Evolutionary conservation across 106 monocot species (phyloP), one percentile per base, ranked within the genome.

Genomic region (Alisma plantagoaquatica): DNA sequence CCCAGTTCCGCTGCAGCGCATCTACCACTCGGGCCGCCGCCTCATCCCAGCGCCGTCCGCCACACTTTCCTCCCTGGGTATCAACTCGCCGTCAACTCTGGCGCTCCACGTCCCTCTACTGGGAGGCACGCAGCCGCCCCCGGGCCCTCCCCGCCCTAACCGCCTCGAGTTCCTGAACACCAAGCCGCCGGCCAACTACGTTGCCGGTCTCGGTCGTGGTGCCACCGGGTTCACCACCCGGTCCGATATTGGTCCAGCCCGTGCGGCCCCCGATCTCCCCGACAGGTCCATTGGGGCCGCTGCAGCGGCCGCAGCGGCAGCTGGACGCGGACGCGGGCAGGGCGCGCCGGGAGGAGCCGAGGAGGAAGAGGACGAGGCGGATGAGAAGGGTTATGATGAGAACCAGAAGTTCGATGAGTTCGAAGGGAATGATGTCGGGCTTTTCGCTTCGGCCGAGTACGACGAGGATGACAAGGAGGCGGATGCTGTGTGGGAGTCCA

Each of bases 321-420:
- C 53, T 8, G 82, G 74, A 33, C 73, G 74, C 23, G 83, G 83
- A 33, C 76, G 80, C 16, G 77, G 76, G 11, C 62, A 61, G 43
- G 86, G 72, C 15, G 41, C 63, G 7, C 67, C 68, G 1, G 77
- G 35, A 1, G 82, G 63, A 1, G 72, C 74, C 10, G 87, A 81
- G 16, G 82, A 58, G 16, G 58, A 82, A 1, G 94, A 80, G 9
- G 94, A 76, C 0, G 94, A 75, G 19, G 84, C 77, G 5, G 89
- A 89, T 7, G 88, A 96, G 21, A 96, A 96, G 73, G 96, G 96
- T 6, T 96, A 96, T 25, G 89, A 89, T 22, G 94, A 96, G 70
- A 88, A 96, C 57, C 94, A 96, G 78, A 96, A 96, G 71, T 96
- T 96, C 29, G 94, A 96, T 25, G 94, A 96, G 73, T 96, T 96